Evolutionary conservation across 2,329 filamentous ascomycete species (phyloP).

Genomic region (Xylariaceae sp.): DNA sequence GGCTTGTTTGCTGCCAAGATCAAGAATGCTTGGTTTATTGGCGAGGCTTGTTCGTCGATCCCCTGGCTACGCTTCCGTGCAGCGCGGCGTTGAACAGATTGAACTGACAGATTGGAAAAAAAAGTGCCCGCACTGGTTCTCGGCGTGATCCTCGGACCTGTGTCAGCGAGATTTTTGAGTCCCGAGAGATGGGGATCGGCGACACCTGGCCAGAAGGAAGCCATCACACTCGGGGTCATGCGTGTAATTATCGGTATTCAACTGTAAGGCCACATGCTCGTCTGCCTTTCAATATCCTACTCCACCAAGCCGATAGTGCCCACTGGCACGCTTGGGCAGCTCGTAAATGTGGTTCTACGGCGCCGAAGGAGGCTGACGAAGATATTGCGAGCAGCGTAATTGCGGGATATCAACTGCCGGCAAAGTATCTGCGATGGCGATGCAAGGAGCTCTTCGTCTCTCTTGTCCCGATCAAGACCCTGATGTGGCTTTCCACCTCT

Average conservation of each 20-base stretch:
- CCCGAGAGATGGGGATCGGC: conserved; percentile 36
- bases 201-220: conserved; percentile 29
- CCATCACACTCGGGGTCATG: conserved; percentile 43
- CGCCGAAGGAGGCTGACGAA: not conserved
- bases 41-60: conserved; percentile 43
- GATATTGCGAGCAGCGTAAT: conserved; percentile 37
- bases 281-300: not conserved
- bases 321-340: too few species aligned
- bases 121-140: conserved; percentile 50
- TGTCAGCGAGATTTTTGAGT: conserved; percentile 48
- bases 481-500: conserved; percentile 57
- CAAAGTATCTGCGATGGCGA: conserved; percentile 44
- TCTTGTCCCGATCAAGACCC: conserved; percentile 54
- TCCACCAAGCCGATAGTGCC: too few species aligned
- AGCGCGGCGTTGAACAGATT: not conserved
- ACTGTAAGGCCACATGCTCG: conserved; percentile 31
- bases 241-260: conserved; percentile 59
- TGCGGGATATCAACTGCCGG: conserved; percentile 56
- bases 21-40: conserved; percentile 48
- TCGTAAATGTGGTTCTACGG: not conserved
- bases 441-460: conserved; percentile 51
- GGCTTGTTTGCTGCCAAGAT: conserved; percentile 48
- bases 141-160: conserved; percentile 50
- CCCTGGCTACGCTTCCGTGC: not conserved
- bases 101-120: conserved; percentile 20